Base-by-base conservation (phyloP, 2,329 filamentous ascomycete species). In the Ophiostoma ips region DNA sequence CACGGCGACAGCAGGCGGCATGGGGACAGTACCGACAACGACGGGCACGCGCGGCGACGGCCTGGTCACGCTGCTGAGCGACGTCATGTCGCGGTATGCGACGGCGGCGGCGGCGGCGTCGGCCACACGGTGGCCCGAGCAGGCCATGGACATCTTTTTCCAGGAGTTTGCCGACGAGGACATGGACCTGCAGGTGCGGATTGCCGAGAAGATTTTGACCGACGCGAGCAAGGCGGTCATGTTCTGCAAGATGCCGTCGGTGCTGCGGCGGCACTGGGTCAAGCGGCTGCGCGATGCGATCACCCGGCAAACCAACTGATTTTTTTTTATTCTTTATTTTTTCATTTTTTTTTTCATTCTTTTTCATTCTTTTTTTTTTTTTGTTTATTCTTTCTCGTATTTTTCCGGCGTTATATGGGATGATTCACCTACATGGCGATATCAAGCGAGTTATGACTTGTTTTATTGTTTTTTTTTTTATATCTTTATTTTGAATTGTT, bases 171-270 rank as follows among this genome's bases (percentile, higher is more conserved):
- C 68, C 13, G 68, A 71, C 45, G 75, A 79, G 55, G 74, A 79
- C 52, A 64, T 72, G 52, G 76, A 79, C 56, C 59, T 79, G 50
- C 76, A 79, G 64, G 65, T 79, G 36, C 76, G 73, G 60, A 75
- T 79, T 33, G 74, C 75, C 0, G 75, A 79, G 60, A 74, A 74
- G 54, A 70, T 75, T 1, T 65, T 79, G 24, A 70, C 72, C n/a
- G 72, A 78, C 55, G 72, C 77, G 55, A 73, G 72, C 58, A 78
- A 76, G 59, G 76, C 76, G 30, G 73, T 79, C 68, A 69, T 79
- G 38, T 80, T 79, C 55, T 77, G 75, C 64, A 79, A 79, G 63
- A 79, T 79, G 73, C 71, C 75, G 0, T 62, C 66, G 2, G 59
- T 61, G 11, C 61, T 79, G 53, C 66, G 75, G 45, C 66, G 69